phyloP scores from a whole-genome alignment of 495 filamentous ascomycete species.

The Lepraria neglecta region DNA sequence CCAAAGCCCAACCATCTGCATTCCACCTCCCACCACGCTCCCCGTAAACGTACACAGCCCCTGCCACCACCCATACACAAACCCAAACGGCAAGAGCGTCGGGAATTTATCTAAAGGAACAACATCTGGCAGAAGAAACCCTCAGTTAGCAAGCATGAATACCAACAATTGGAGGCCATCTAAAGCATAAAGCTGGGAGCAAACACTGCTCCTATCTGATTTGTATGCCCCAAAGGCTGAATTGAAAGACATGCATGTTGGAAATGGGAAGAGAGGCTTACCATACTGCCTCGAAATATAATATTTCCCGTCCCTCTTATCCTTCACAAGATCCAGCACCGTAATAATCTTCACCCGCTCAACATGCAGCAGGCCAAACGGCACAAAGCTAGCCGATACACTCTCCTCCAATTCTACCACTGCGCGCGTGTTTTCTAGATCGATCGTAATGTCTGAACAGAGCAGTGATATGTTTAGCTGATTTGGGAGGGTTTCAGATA shows the following conservation, averaged over 20 bases:
- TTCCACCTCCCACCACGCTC: constrained; percentile 1
- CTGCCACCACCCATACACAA: constrained; percentile 13
- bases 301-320: background rate
- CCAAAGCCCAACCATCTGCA: constrained; percentile 10
- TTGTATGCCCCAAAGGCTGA: too few species aligned
- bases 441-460: constrained; percentile 3
- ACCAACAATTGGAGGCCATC: too few species aligned
- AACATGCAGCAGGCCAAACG: background rate
- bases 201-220: too few species aligned
- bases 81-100: constrained; percentile 1
- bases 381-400: background rate
- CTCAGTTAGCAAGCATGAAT: too few species aligned
- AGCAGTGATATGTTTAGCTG: background rate
- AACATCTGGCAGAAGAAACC: background rate
- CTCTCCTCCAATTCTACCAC: background rate
- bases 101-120: background rate
- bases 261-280: background rate
- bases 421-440: constrained; percentile 2
- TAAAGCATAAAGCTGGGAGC: too few species aligned
- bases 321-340: constrained; percentile 5
- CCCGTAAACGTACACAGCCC: background rate
- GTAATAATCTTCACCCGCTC: background rate
- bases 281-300: constrained; percentile 9
- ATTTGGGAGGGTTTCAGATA: background rate
- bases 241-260: background rate